Evolutionary conservation across 305 asterid genomes (phyloP).

Genomic region (Vinca major): DNA sequence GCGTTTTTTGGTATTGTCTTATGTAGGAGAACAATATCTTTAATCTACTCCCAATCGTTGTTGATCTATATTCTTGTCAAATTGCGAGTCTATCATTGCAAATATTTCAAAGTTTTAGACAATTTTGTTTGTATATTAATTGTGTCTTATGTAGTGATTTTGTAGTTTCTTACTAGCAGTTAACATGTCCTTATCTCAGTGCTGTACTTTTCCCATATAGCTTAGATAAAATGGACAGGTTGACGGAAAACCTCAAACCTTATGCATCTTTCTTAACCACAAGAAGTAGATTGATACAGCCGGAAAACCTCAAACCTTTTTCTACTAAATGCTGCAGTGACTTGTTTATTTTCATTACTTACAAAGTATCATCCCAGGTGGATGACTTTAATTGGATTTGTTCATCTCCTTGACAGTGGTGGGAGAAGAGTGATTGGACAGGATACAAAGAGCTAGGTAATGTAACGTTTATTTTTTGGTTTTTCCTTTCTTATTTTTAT

Average conservation of each 20-base stretch:
- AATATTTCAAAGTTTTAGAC: no score
- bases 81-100: no score
- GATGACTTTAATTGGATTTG: conserved; percentile 90
- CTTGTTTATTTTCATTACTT: conserved; percentile 17
- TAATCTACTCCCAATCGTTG: no score
- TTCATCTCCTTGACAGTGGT: conserved; percentile 99
- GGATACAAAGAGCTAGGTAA: conserved; percentile 98
- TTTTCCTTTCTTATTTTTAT: neutral
- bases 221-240: neutral
- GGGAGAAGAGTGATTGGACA: conserved; percentile 99
- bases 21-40: no score
- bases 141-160: neutral
- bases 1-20: no score
- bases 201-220: neutral
- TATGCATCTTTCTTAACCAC: neutral
- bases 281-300: no score
- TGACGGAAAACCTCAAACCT: neutral
- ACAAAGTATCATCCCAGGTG: conserved; percentile 69
- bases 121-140: no score
- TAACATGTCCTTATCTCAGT: neutral
- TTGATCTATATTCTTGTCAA: no score
- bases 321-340: neutral
- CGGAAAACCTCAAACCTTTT: no score
- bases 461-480: conserved; percentile 7
- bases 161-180: neutral